Conservation (phyloP, 306 rosid species). For the Acacia melanoxylon region DNA sequence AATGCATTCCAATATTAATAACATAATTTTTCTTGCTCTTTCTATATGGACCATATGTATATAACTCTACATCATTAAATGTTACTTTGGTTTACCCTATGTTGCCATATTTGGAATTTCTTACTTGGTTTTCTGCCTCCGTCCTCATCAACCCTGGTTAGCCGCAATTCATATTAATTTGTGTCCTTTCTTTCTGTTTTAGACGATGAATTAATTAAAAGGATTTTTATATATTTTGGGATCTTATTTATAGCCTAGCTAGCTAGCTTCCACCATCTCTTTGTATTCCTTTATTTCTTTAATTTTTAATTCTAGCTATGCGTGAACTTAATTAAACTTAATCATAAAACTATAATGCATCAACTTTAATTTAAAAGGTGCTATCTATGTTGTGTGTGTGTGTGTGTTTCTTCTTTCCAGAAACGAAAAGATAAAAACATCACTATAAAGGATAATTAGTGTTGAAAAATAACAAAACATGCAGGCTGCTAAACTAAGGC, state of each 20-base stretch:
- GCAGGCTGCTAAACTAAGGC: neutral
- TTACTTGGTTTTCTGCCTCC: neutral
- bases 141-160: constrained; percentile 3
- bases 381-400: neutral
- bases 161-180: neutral
- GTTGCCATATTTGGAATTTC: neutral
- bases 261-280: neutral
- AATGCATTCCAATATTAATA: neutral
- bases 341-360: neutral
- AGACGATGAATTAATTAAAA: neutral
- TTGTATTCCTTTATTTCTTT: neutral
- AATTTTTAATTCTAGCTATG: neutral
- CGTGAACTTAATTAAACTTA: neutral
- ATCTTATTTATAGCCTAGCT: neutral
- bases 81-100: neutral
- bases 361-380: neutral
- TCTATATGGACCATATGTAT: neutral
- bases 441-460: neutral
- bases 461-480: neutral
- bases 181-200: neutral
- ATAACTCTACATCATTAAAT: neutral
- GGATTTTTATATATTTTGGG: neutral
- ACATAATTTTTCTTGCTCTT: neutral
- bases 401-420: neutral
- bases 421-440: neutral